Base-by-base conservation (phyloP, 2,329 filamentous ascomycete genomes). In the Monosporascus sp. region DNA sequence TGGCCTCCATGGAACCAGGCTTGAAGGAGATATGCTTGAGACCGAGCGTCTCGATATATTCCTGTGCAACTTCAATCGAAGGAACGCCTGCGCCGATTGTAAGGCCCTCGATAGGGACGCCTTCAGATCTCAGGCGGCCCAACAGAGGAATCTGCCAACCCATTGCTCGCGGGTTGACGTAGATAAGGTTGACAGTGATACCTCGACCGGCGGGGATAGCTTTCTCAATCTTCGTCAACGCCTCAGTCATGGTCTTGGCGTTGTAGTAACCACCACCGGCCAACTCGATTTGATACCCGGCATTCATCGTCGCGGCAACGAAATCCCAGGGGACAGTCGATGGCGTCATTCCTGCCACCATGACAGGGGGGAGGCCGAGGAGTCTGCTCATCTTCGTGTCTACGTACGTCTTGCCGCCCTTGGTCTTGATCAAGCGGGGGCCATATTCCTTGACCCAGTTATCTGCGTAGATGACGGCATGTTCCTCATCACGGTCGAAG, bases 371-470 rank as follows among this genome's bases (percentile, higher is more conserved):
- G 5, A 94, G 78, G 62, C 91, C 91, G 19, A 96, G 77, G 20
- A 96, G 77, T 62, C 90, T 82, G 71, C 88, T 95, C 87, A 97
- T 94, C 77, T 96, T 97, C 57, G 94, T 99, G 70, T 97, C 92
- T 47, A 99, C 90, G 62, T 89, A 97, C 2, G 90, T 96, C 67
- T 92, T 83, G 20, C 94, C 94, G 53, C 84, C 85, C 11, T 92
- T 93, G 16, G 89, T 97, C 74, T 90, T 94, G 63, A 96, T 86
- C 44, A 99, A 80, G 55, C 86, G 88, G n/a, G 95, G 94, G 9
- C 93, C 92, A 68, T 94, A 92, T 70, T 97, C 92, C 73, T 95
- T 95, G 54, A 99, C 91, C 95, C 95, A 99, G 72, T 99, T 91
- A 31, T 91, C 87, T 48, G 94, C 93, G 69, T 91, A 97, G 71